Evolutionary conservation across 805 yeast genomes (phyloP), one percentile per base, ranked within the genome.

Genomic region (Candida awuae): DNA sequence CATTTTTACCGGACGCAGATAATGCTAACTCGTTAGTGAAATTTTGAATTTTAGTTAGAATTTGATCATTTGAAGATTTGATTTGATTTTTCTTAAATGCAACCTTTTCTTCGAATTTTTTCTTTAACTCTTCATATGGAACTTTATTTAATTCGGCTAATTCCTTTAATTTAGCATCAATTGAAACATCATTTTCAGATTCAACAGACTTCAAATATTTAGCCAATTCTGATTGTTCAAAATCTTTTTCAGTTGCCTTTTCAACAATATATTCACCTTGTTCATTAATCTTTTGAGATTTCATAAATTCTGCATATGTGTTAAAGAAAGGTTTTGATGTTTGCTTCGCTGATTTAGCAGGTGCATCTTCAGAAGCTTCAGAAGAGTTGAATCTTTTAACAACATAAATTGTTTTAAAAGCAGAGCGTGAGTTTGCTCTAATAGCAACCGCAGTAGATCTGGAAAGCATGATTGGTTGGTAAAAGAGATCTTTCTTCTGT

Each of bases 161-260:
- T 14, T 42, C 20, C 29, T 44, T 40, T 28, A 58, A 44, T 39
- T 55, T 56, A 35, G 47, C 43, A 6, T 53, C 49, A 27, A 58
- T 54, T 15, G 56, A 36, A 8, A 35, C 37, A 18, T 46, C 46
- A 34, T 53, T 54, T 33, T 54, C 54, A 9, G 37, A 20, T 12
- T 35, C 47, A 8, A 48, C 33, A 28, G 44, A 33, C 17, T 41
- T 35, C 32, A 55, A 23, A 32, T 54, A 43, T 35, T 50, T 41
- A 10, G 47, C 43, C 16, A 47, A 47, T 8, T 45, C 43, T 2
- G 61, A 56, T 9, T 48, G 37, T 15, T 48, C 40, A 33, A 50
- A 56, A 12, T 51, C 52, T 15, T 43, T 34, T 20, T 46, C 46
- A 8, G 49, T 46, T 38, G 56, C 47, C 13, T 37, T 21, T 19